Conservation (phyloP, 2,329 filamentous ascomycete species). For the Pseudogymnoascus sp. region DNA sequence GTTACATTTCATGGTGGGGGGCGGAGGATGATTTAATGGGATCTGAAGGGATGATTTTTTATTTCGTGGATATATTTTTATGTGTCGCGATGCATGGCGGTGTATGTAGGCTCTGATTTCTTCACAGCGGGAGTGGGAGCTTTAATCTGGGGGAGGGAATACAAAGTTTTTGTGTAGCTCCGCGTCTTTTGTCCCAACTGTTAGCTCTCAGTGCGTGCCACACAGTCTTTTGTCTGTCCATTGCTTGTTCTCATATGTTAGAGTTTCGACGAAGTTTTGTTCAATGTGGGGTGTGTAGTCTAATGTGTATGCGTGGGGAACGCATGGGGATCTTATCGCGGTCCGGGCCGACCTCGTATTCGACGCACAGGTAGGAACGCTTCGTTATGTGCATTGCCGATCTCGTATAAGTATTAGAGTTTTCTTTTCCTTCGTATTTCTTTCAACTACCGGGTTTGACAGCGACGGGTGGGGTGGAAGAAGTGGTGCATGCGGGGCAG, state of each 20-base stretch:
- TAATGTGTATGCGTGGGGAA: background rate
- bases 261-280: background rate
- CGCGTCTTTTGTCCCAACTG: background rate
- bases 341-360: background rate
- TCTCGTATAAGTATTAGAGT: background rate
- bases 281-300: background rate
- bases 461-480: background rate
- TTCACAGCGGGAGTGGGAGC: background rate
- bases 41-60: background rate
- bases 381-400: background rate
- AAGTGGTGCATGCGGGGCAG: conserved; percentile 29
- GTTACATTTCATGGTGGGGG: background rate
- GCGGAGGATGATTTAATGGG: background rate
- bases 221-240: background rate
- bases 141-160: background rate
- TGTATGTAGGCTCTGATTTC: conserved; percentile 2
- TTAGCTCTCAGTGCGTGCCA: background rate
- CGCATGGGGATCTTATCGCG: background rate
- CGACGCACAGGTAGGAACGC: background rate
- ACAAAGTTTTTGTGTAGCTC: background rate
- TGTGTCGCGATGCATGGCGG: background rate
- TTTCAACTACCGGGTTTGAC: background rate
- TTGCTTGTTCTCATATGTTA: background rate
- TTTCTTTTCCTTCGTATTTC: background rate
- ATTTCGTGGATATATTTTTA: conserved; percentile 1